A percentile compares a stretch with the other conserved stretches of the same genome.
phyloP scores from a whole-genome alignment of 2,329 filamentous ascomycete species.

The Mycosphaerella arachidis region DNA sequence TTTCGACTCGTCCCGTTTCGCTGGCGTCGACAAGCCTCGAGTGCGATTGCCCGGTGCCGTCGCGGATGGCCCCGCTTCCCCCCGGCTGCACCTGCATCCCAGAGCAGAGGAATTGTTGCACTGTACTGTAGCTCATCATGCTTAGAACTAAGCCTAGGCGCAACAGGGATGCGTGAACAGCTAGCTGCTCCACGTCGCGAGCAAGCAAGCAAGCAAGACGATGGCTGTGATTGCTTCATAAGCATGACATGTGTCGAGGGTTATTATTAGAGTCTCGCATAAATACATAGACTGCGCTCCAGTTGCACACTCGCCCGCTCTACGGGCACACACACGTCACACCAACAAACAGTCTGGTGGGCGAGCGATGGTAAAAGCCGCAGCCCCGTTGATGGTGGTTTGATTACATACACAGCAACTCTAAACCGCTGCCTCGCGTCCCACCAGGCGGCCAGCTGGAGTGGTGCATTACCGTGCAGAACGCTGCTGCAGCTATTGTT shows the following conservation, averaged over 20 bases:
- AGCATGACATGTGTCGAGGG: background rate
- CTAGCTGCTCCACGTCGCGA: too few species aligned
- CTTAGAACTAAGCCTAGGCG: background rate
- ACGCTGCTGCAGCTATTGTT: background rate
- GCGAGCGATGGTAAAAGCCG: too few species aligned
- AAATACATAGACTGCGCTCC: too few species aligned
- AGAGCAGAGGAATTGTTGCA: too few species aligned
- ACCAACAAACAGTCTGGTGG: too few species aligned
- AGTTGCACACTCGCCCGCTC: too few species aligned
- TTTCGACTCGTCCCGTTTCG: background rate
- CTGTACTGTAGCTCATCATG: background rate
- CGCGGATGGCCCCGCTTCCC: background rate
- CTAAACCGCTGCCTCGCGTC: too few species aligned
- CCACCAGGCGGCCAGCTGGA: background rate
- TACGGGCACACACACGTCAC: too few species aligned
- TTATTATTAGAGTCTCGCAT: too few species aligned
- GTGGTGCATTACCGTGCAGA: background rate
- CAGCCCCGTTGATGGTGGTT: too few species aligned
- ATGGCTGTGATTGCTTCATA: background rate
- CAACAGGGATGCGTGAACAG: background rate
- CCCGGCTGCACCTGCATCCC: background rate
- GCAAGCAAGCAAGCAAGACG: too few species aligned
- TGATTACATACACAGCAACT: too few species aligned
- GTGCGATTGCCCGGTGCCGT: background rate
- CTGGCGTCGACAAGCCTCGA: background rate